Evolutionary conservation across 352 stramenopile species (phyloP).

Genomic region (Plasmopara muralis): DNA sequence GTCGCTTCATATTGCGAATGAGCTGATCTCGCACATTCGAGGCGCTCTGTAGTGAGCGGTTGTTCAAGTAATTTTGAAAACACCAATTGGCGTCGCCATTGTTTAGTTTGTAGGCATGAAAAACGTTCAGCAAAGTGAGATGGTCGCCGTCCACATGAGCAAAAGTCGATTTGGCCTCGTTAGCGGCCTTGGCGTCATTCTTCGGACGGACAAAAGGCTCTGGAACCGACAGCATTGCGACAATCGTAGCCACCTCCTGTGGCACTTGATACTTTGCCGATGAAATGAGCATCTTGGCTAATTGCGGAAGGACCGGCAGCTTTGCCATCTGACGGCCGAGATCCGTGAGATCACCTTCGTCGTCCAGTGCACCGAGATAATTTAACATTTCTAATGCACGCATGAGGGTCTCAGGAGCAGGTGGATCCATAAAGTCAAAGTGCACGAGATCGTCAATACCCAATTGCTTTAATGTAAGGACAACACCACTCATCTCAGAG

Average conservation of each 20-base stretch:
- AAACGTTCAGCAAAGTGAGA: constrained; percentile 97
- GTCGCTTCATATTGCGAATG: constrained; percentile 95
- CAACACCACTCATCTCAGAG: constrained; percentile 93
- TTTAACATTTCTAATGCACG: constrained; percentile 97
- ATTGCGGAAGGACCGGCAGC: constrained; percentile 95
- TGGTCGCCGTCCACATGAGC: constrained; percentile 95
- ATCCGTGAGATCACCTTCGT: constrained; percentile 95
- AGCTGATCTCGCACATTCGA: constrained; percentile 96
- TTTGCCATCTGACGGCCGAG: constrained; percentile 91
- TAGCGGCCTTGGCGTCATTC: constrained; percentile 93
- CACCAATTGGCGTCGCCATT: constrained; percentile 91
- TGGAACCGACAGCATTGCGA: constrained; percentile 94
- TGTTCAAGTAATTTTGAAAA: constrained; percentile 98
- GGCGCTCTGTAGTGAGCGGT: constrained; percentile 89
- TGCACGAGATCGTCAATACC: constrained; percentile 99
- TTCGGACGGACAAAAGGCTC: constrained; percentile 94
- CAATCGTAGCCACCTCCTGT: constrained; percentile 96
- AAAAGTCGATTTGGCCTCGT: constrained; percentile 96
- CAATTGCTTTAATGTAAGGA: constrained; percentile 97
- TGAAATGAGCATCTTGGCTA: constrained; percentile 96
- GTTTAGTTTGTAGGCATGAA: constrained; percentile 95
- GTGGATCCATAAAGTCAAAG: constrained; percentile 99
- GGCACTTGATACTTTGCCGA: constrained; percentile 94
- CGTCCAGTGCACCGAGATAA: constrained; percentile 96
- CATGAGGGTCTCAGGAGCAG: constrained; percentile 97